phyloP scores from a whole-genome alignment of 352 stramenopile genomes.

The Pythium aphanidermatum region DNA sequence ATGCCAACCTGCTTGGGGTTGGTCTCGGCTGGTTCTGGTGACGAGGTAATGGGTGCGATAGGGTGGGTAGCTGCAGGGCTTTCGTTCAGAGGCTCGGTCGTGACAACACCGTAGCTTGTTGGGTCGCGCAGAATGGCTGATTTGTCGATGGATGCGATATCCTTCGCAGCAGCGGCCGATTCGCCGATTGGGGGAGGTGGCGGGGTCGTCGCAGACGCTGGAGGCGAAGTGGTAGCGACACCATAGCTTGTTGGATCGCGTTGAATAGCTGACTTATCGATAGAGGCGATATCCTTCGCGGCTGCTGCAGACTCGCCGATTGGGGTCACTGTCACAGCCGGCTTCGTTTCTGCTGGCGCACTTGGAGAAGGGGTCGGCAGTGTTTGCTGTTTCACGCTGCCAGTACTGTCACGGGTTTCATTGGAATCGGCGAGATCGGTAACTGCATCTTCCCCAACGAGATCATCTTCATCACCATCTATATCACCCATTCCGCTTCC shows the following conservation, averaged over 20 bases:
- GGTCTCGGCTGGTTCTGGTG: no score
- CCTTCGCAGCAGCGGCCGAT: constrained; percentile 9
- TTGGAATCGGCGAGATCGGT: no score
- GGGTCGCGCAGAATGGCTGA: constrained; percentile 7
- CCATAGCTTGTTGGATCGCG: background rate
- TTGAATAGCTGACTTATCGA: background rate
- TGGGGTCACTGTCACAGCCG: no score
- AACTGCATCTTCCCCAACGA: no score
- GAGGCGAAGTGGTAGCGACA: background rate
- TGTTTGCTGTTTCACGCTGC: background rate
- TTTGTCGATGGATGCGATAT: constrained; percentile 6
- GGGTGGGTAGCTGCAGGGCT: no score
- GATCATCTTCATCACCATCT: no score
- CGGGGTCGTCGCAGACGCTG: no score
- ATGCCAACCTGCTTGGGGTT: no score
- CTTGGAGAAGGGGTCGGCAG: background rate
- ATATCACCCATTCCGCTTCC: no score
- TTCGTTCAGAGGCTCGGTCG: no score
- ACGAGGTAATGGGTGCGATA: no score
- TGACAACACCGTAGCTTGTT: constrained; percentile 1
- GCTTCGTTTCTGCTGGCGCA: background rate
- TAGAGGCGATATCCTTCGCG: constrained; percentile 4
- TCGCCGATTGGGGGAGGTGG: constrained; percentile 8
- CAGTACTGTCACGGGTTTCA: no score
- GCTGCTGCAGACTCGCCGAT: constrained; percentile 1